Evolutionary conservation across 1,284 basidiomycete genomes (phyloP).

Genomic region (Wolfiporia cocos): DNA sequence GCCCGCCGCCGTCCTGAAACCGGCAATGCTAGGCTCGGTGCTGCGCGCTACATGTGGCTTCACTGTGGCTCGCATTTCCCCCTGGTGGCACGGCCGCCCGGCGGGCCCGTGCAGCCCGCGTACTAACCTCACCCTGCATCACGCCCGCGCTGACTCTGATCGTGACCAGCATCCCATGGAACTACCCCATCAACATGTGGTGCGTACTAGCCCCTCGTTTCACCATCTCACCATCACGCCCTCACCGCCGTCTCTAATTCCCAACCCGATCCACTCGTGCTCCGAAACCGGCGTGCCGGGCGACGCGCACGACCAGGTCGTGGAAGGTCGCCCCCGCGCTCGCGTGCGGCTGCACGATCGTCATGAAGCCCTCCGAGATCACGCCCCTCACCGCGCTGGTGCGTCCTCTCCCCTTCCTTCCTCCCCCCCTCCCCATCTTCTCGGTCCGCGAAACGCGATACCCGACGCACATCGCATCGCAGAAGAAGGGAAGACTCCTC

Average conservation of each 20-base stretch:
- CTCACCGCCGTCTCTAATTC: not conserved
- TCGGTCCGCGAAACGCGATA: too few relatives aligned
- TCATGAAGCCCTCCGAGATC: constrained; percentile 91
- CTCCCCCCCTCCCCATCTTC: not conserved
- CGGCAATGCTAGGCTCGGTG: too few relatives aligned
- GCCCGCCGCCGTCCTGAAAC: too few relatives aligned
- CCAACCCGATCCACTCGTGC: not conserved
- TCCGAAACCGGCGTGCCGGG: not conserved
- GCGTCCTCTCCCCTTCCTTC: constrained; percentile 21
- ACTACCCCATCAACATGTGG: constrained; percentile 93
- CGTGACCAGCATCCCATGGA: constrained; percentile 89
- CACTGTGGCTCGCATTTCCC: too few relatives aligned
- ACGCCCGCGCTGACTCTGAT: too few relatives aligned
- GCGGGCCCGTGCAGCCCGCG: too few relatives aligned
- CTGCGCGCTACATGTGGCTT: too few relatives aligned
- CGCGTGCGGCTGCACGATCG: constrained; percentile 82
- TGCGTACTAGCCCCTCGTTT: constrained; percentile 22
- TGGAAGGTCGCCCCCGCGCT: constrained; percentile 93
- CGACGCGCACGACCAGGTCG: constrained; percentile 39
- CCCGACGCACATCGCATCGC: too few relatives aligned
- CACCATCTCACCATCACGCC: not conserved
- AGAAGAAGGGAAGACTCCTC: too few relatives aligned
- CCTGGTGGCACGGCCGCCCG: too few relatives aligned
- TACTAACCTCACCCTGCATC: too few relatives aligned
- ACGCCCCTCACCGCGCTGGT: constrained; percentile 87